phyloP scores from a whole-genome alignment of 495 filamentous ascomycete genomes.

The Talaromyces wortmannii region DNA sequence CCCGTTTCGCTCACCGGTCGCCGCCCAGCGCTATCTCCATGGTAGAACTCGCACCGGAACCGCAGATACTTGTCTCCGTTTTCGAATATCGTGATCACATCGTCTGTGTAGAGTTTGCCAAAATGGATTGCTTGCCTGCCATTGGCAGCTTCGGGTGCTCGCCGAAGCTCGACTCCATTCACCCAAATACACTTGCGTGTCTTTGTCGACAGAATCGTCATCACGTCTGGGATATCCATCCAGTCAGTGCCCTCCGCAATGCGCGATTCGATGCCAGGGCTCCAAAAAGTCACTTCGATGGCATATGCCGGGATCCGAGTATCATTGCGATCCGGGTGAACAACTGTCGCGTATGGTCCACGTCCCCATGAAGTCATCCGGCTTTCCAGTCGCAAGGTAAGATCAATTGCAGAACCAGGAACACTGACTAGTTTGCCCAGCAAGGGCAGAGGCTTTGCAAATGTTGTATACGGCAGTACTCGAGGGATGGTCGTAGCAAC shows the following conservation, averaged over 20 bases:
- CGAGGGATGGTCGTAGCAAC: slow-evolving; percentile 1
- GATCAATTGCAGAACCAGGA: slow-evolving; percentile 38
- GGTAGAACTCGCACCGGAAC: slow-evolving; percentile 47
- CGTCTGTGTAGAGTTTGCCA: slow-evolving; percentile 63
- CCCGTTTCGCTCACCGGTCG: slow-evolving; percentile 36
- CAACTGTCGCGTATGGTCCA: slow-evolving; percentile 48
- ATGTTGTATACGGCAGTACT: slow-evolving; percentile 8
- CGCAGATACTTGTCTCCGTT: slow-evolving; percentile 37
- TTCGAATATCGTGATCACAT: slow-evolving; percentile 60
- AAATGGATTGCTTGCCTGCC: slow-evolving; percentile 47
- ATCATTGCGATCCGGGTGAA: slow-evolving; percentile 52
- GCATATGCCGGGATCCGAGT: slow-evolving; percentile 71
- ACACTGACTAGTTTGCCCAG: slow-evolving; percentile 37
- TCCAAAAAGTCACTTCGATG: slow-evolving; percentile 71
- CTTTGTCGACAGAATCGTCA: slow-evolving; percentile 66
- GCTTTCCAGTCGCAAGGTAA: slow-evolving; percentile 56
- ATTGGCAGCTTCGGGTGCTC: slow-evolving; percentile 33
- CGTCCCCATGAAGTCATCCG: slow-evolving; percentile 73
- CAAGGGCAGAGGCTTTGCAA: slow-evolving; percentile 29
- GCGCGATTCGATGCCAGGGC: slow-evolving; percentile 48
- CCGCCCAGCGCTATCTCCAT: slow-evolving; percentile 38
- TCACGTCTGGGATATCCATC: slow-evolving; percentile 41
- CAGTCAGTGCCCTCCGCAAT: slow-evolving; percentile 53
- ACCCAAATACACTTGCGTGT: slow-evolving; percentile 63
- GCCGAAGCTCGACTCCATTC: slow-evolving; percentile 55